A percentile compares a stretch with the other conserved stretches of the same genome.
phyloP scores from a whole-genome alignment of 2,329 filamentous ascomycete species.

The Fusarium goolgardi region DNA sequence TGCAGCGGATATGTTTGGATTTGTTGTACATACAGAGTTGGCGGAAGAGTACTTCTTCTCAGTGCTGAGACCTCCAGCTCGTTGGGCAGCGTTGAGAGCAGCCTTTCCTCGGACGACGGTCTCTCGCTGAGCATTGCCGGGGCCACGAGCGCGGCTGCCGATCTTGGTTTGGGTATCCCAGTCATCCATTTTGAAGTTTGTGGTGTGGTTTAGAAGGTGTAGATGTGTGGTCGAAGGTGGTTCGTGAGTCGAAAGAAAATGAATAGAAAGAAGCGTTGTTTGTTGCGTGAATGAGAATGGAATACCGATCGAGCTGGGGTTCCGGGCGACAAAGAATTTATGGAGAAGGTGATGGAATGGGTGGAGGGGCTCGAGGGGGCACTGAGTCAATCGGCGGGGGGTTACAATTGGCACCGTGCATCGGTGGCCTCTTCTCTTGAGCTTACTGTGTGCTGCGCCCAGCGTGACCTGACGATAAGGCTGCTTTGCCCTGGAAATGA shows the following conservation, averaged over 20 bases:
- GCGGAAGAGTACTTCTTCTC: conserved; percentile 90
- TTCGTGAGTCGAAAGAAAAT: background rate
- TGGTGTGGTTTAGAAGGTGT: conserved; percentile 54
- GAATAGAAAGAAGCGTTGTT: conserved; percentile 21
- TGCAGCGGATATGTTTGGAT: background rate
- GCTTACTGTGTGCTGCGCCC: conserved; percentile 5
- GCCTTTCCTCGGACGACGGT: conserved; percentile 87
- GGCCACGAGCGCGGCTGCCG: conserved; percentile 81
- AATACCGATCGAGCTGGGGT: conserved; percentile 39
- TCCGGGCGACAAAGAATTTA: conserved; percentile 45
- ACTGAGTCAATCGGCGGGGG: conserved; percentile 56
- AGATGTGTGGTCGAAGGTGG: conserved; percentile 4
- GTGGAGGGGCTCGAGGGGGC: conserved; percentile 42
- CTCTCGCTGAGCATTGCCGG: conserved; percentile 77
- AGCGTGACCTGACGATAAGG: conserved; percentile 13
- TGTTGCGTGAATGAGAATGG: conserved; percentile 28
- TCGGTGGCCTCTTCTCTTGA: conserved; percentile 32
- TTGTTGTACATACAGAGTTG: conserved; percentile 66
- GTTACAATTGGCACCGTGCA: conserved; percentile 39
- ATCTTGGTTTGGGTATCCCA: conserved; percentile 95
- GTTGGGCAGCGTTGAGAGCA: conserved; percentile 89
- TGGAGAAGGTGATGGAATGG: conserved; percentile 49
- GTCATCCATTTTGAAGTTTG: conserved; percentile 66
- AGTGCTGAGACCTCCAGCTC: conserved; percentile 79
- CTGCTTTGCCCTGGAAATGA: conserved; percentile 23